Percentiles rank a stretch among this genome's conserved stretches.
Conservation (phyloP, 106 monocot species). For the Dioscorea alata region DNA sequence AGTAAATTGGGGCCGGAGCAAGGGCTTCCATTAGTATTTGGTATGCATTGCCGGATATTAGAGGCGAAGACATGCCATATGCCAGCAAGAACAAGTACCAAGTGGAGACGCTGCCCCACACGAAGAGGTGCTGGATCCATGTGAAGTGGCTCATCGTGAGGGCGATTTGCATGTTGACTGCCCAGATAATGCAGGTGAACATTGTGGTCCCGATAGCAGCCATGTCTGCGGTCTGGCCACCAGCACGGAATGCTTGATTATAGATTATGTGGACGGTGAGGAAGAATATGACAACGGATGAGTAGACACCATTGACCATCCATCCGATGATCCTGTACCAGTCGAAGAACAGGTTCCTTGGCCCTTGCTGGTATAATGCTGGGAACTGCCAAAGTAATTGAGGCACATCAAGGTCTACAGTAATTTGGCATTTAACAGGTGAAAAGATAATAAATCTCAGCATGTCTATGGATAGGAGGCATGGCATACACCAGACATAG, state of each 20-base stretch:
- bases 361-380: conserved; percentile 73
- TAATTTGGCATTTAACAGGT: too few species aligned
- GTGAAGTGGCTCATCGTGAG: conserved; percentile 77
- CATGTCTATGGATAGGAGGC: too few species aligned
- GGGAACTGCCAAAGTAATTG: conserved; percentile 44
- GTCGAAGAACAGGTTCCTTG: conserved; percentile 72
- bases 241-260: conserved; percentile 34
- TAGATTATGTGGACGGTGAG: conserved; percentile 44
- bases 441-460: too few species aligned
- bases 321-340: conserved; percentile 70
- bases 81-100: conserved; percentile 60
- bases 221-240: conserved; percentile 59
- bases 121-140: conserved; percentile 67
- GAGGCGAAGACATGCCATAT: conserved; percentile 36
- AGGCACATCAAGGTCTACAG: conserved; percentile 1
- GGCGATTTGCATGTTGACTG: conserved; percentile 65
- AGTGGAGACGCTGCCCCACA: conserved; percentile 59
- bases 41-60: conserved; percentile 30
- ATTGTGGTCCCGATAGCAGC: conserved; percentile 51
- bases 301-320: conserved; percentile 60
- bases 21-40: conserved; percentile 43
- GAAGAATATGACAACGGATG: conserved; percentile 55
- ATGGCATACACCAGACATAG: too few species aligned
- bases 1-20: conserved; percentile 46
- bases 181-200: conserved; percentile 78